These are phyloP conservation scores for Neobulgaria alba DNA, from an alignment of 2,329 filamentous ascomycete species.

Conservation along the genomic window DNA sequence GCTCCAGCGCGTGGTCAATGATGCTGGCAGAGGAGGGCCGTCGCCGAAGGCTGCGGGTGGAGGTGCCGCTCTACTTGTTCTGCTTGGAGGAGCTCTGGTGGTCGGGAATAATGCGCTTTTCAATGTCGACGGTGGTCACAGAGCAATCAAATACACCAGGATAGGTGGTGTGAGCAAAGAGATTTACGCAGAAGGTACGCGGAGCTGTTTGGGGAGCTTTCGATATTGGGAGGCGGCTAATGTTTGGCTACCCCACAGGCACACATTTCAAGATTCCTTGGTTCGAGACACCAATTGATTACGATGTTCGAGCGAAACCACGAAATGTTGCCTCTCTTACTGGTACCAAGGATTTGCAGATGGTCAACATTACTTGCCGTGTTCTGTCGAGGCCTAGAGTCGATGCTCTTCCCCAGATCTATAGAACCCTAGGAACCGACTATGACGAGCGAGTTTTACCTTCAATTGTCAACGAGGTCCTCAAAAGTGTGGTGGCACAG, in stretches of 20 bases:
- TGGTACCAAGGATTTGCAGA: constrained; percentile 97
- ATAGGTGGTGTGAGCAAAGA: constrained; percentile 89
- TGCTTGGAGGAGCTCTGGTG: constrained; percentile 45
- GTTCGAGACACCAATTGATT: constrained; percentile 94
- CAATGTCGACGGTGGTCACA: constrained; percentile 94
- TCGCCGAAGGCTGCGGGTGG: constrained; percentile 44
- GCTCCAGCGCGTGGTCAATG: constrained; percentile 50
- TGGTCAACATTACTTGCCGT: constrained; percentile 99
- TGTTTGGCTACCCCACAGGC: constrained; percentile 40
- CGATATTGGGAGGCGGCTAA: constrained; percentile 12
- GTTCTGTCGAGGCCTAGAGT: constrained; percentile 87
- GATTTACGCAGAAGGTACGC: constrained; percentile 85
- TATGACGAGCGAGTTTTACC: constrained; percentile 96
- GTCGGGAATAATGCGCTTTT: constrained; percentile 52
- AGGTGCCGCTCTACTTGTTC: constrained; percentile 43
- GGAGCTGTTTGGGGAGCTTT: constrained; percentile 1
- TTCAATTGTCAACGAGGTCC: constrained; percentile 95
- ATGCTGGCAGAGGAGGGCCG: constrained; percentile 37
- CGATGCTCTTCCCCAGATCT: constrained; percentile 88
- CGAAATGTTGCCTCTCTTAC: constrained; percentile 94
- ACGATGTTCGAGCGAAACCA: constrained; percentile 96
- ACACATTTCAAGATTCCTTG: constrained; percentile 92
- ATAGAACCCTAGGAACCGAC: constrained; percentile 87
- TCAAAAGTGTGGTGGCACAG: constrained; percentile 97
- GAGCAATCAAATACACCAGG: constrained; percentile 96